phyloP scores from a whole-genome alignment of 1,284 basidiomycete species.

The Trichosporon sp. region DNA sequence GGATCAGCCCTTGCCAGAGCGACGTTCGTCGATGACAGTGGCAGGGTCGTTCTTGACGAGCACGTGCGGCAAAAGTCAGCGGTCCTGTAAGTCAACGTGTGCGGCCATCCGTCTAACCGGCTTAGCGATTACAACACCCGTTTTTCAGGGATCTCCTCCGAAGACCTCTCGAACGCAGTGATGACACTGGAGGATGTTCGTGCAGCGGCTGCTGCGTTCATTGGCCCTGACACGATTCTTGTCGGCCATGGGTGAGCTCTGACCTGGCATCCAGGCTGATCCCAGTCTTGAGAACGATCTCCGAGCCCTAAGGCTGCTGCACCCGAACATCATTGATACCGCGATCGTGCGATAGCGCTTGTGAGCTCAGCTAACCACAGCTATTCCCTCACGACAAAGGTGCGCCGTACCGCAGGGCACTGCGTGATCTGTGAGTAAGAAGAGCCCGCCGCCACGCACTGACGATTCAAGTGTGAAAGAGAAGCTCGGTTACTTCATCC shows the following conservation, averaged over 20 bases:
- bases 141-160: slow-evolving; percentile 79
- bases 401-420: slow-evolving; percentile 72
- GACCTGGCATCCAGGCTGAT: not conserved
- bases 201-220: slow-evolving; percentile 66
- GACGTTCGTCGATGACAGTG: slow-evolving; percentile 77
- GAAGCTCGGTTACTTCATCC: slow-evolving; percentile 73
- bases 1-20: slow-evolving; percentile 84
- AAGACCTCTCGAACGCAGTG: slow-evolving; percentile 64
- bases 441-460: no score
- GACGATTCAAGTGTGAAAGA: slow-evolving; percentile 66
- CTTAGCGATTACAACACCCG: slow-evolving; percentile 78
- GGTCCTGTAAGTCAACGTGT: slow-evolving; percentile 65
- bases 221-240: slow-evolving; percentile 76
- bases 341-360: slow-evolving; percentile 58
- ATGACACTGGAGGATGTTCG: slow-evolving; percentile 70
- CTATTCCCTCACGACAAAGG: slow-evolving; percentile 81
- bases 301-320: slow-evolving; percentile 79
- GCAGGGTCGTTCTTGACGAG: slow-evolving; percentile 75
- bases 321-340: slow-evolving; percentile 79
- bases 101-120: not conserved
- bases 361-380: slow-evolving; percentile 33
- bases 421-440: slow-evolving; percentile 71
- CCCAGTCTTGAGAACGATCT: slow-evolving; percentile 81
- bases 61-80: slow-evolving; percentile 75
- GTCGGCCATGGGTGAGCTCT: slow-evolving; percentile 64